phyloP scores from a whole-genome alignment of 805 yeast species.

The Metschnikowia anglica region DNA sequence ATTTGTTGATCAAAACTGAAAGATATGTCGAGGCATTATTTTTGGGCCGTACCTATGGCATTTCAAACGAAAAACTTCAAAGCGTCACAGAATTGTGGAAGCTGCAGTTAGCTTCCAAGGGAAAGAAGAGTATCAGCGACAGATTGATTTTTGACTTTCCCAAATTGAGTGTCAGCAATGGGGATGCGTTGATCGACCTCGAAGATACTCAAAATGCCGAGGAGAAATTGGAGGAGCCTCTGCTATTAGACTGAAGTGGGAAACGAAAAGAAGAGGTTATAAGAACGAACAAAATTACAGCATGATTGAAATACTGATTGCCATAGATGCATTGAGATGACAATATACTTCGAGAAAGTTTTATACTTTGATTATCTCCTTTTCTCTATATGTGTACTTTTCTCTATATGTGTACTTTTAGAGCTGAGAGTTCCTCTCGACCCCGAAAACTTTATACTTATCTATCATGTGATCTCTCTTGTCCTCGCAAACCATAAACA shows the following conservation, averaged over 20 bases:
- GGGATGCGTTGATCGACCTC: slow-evolving; percentile 22
- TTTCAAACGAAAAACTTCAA: slow-evolving; percentile 39
- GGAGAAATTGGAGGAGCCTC: slow-evolving; percentile 7
- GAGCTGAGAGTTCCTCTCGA: slow-evolving; percentile 5
- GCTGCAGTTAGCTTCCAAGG: slow-evolving; percentile 46
- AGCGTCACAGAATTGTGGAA: slow-evolving; percentile 68
- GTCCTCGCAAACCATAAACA: slow-evolving; percentile 30
- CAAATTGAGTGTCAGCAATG: slow-evolving; percentile 18
- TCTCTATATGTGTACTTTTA: background rate
- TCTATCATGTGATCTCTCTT: slow-evolving; percentile 13
- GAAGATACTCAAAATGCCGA: slow-evolving; percentile 9
- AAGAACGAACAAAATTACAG: background rate
- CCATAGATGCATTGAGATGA: background rate
- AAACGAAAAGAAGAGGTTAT: background rate
- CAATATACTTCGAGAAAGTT: background rate
- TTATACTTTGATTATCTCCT: background rate
- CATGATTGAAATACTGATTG: background rate
- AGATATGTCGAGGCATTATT: slow-evolving; percentile 84
- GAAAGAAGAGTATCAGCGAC: slow-evolving; percentile 58
- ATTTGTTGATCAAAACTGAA: slow-evolving; percentile 63
- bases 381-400: background rate
- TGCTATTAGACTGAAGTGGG: slow-evolving; percentile 9
- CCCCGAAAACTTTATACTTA: slow-evolving; percentile 17
- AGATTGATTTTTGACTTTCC: slow-evolving; percentile 51
- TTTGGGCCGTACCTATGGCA: slow-evolving; percentile 69